A percentile compares a stretch with the other conserved stretches of the same genome.
phyloP scores from a whole-genome alignment of 129 eudicot species.

The Heracleum sosnowskyi region DNA sequence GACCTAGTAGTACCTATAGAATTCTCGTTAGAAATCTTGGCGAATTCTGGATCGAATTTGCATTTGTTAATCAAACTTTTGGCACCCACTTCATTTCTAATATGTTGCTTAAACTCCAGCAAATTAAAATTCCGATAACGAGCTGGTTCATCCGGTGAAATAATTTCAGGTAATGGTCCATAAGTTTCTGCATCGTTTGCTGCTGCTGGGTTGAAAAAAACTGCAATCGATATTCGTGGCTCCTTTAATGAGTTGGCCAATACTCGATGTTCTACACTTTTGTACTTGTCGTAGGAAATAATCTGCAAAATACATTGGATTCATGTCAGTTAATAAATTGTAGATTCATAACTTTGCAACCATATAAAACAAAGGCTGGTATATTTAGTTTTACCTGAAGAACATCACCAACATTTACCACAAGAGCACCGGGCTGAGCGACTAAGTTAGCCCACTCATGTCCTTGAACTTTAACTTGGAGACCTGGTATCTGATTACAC shows the following conservation, averaged over 20 bases:
- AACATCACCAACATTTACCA: slow-evolving; percentile 55
- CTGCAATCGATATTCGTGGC: slow-evolving; percentile 46
- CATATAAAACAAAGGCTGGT: no score
- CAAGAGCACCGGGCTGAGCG: slow-evolving; percentile 48
- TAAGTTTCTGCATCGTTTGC: slow-evolving; percentile 19
- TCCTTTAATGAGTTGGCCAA: slow-evolving; percentile 40
- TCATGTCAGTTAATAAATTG: not conserved
- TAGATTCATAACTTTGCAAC: not conserved
- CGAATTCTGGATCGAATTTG: not conserved
- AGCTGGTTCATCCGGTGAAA: slow-evolving; percentile 40
- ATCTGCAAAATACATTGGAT: slow-evolving; percentile 24
- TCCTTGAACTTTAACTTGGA: slow-evolving; percentile 42
- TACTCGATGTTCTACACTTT: slow-evolving; percentile 56
- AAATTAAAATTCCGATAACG: slow-evolving; percentile 27
- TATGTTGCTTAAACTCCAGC: slow-evolving; percentile 14
- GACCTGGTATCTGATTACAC: slow-evolving; percentile 47
- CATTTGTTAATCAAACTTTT: not conserved
- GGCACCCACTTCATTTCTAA: not conserved
- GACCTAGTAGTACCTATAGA: not conserved
- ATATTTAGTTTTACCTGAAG: slow-evolving; percentile 42
- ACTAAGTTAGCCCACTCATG: slow-evolving; percentile 56
- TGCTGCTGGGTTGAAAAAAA: slow-evolving; percentile 40
- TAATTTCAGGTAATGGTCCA: slow-evolving; percentile 49
- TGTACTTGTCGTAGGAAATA: slow-evolving; percentile 48
- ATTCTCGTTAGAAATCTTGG: not conserved